These are phyloP conservation scores for Hanseniaspora clermontiae DNA, from an alignment of 805 yeast species.

Conservation along the genomic window DNA sequence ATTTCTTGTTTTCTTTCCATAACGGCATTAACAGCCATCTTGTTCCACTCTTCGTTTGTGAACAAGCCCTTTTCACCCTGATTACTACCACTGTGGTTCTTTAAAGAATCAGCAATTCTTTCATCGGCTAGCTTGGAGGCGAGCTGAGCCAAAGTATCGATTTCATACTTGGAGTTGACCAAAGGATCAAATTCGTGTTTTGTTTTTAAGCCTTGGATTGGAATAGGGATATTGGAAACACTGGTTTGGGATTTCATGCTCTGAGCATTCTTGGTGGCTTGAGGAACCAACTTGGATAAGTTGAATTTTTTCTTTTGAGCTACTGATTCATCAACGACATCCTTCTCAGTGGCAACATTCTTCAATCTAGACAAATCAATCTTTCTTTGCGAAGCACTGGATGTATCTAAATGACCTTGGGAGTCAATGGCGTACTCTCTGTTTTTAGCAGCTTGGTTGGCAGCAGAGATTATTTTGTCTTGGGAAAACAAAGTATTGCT, in stretches of 20 bases:
- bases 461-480: neutral
- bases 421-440: neutral
- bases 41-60: constrained; percentile 19
- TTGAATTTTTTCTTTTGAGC: constrained; percentile 4
- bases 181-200: constrained; percentile 36
- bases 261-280: constrained; percentile 11
- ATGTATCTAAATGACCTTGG: neutral
- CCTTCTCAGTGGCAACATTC: constrained; percentile 4
- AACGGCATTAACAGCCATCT: constrained; percentile 19
- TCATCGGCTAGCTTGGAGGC: constrained; percentile 55
- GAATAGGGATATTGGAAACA: neutral
- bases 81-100: constrained; percentile 36
- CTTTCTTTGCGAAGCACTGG: neutral
- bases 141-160: constrained; percentile 54
- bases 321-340: neutral
- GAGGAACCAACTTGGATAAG: constrained; percentile 6
- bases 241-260: neutral
- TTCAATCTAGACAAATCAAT: constrained; percentile 9
- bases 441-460: constrained; percentile 8
- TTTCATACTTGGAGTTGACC: constrained; percentile 34
- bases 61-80: constrained; percentile 72
- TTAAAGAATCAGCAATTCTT: constrained; percentile 34
- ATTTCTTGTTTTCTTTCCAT: constrained; percentile 34
- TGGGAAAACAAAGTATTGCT: neutral
- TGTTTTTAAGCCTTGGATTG: constrained; percentile 29